Base-by-base conservation (phyloP, 2,329 filamentous ascomycete genomes). In the Coniella vitis region DNA sequence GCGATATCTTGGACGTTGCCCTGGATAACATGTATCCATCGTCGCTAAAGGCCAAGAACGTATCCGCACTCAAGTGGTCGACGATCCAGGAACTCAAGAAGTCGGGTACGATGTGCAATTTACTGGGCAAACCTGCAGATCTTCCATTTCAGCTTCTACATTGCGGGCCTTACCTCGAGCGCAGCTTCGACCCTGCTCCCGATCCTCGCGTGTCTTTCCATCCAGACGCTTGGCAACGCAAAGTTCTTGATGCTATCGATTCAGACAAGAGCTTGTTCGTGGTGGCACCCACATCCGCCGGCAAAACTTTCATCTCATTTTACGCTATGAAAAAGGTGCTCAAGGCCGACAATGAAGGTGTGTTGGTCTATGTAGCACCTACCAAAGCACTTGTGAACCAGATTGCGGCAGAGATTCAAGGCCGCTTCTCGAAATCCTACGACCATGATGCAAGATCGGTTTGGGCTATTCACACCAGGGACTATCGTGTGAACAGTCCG, bases 311-410 rank as follows among this genome's bases (percentile, higher is more conserved):
- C 62, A 90, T 90, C 51, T 85, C 80, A 1, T 91, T 90, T 63
- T 90, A 91, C 57, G 86, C 86, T 1, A 91, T 90, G 83, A 84
- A 86, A 58, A 82, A 87, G 59, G 70, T 90, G 1, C 69, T 91
- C 9, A 73, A 84, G 59, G 74, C 75, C 4, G 79, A 78, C 53
- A 78, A 90, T 52, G 79, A 88, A 42, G 81, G 79, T 3, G 75
- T 90, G 3, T 65, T 91, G 7, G 83, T 90, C 0, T 91, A 90
- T 56, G 83, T 91, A 5, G 87, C 86, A 0, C 87, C 87, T 0
- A 90, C 86, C 0, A 91, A 91, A 60, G 86, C 87, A 3, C 70
- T 91, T 10, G 86, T 90, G 51, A 90, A 90, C 60, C 87, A 91
- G 62, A 90, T 91, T 55, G 86, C 85, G 1, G 86, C 86, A 1